Evolutionary conservation across 805 yeast species (phyloP), one percentile per base, ranked within the genome.

Genomic region (Yarrowia alimentaria): DNA sequence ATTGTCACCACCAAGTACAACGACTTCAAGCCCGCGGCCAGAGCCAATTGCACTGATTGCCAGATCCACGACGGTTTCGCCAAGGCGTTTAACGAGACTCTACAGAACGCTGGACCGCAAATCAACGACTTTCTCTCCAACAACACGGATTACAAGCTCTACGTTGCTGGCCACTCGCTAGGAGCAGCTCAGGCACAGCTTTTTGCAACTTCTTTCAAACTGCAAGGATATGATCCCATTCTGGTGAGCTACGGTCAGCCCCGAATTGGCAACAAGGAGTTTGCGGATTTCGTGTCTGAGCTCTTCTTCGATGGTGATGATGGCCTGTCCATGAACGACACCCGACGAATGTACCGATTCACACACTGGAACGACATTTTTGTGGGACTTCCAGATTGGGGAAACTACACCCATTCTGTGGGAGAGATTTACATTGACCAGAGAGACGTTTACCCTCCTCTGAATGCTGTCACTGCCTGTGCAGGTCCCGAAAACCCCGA

Each of bases 401-500:
- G 14, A 16, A 19, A 38, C 24, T 38, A 38, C 18, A 38, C 45
- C 11, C 45, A 38, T 19, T 25, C 45, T 5, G 17, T 17, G 3
- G 45, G 45, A n/a, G 45, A 38, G 11, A 17, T 38, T 12, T 38
- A 25, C 32, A 25, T 38, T 18, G 45, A 38, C 32, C 11, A 17
- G 7, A 22, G 18, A 6, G 22, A 9, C 10, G 32, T 38, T 6
- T 7, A 25, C 17, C 45, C 45, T 4, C 12, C 16, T n/a, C 16
- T 26, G 3, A 8, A 17, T 13, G n/a, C 16, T n/a, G 45, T 25
- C n/a, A 10, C 16, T 3, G 30, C 25, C 16, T 38, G 45, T 10
- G 32, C 51, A 16, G 56, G 53, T 12, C 28, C 29, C 18, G 54
- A 43, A 22, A 51, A 29, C 17, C 49, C 53, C 35, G 35, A 58